These are phyloP conservation scores for Aspergillus latus DNA, from an alignment of 2,329 filamentous ascomycete species.

Conservation along the genomic window DNA sequence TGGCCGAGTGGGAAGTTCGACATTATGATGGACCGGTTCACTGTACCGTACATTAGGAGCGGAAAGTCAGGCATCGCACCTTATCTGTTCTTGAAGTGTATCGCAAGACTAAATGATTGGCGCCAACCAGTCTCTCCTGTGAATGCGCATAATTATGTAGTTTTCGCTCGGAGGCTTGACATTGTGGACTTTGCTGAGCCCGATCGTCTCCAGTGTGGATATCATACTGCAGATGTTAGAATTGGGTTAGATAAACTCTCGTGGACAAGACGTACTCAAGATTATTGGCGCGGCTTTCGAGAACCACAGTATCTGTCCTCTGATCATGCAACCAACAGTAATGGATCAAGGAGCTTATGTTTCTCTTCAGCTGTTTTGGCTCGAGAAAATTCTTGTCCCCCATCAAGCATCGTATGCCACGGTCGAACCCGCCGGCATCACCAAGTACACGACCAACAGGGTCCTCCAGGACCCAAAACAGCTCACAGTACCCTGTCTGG, in stretches of 20 bases:
- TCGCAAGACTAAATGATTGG: neutral
- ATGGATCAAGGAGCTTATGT: conserved; percentile 3
- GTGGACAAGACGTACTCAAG: neutral
- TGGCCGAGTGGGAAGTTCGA: no score
- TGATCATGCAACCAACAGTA: conserved; percentile 5
- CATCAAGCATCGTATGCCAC: neutral
- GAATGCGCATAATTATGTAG: neutral
- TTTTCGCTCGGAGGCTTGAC: neutral
- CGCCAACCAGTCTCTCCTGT: neutral
- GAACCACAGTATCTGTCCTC: neutral
- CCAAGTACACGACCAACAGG: neutral
- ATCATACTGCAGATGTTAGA: neutral
- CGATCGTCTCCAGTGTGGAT: neutral
- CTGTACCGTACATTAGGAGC: no score
- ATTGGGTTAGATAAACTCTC: neutral
- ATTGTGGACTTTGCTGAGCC: neutral
- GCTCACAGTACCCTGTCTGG: neutral
- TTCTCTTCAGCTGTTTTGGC: neutral
- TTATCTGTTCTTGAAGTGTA: no score
- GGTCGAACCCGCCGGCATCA: neutral
- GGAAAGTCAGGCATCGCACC: no score
- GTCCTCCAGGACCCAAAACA: conserved; percentile 7
- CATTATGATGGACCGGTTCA: no score
- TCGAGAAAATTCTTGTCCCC: neutral
- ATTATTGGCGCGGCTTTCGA: neutral